Base-by-base conservation (phyloP, 2,329 filamentous ascomycete genomes). In the Pseudogymnoascus sp. region DNA sequence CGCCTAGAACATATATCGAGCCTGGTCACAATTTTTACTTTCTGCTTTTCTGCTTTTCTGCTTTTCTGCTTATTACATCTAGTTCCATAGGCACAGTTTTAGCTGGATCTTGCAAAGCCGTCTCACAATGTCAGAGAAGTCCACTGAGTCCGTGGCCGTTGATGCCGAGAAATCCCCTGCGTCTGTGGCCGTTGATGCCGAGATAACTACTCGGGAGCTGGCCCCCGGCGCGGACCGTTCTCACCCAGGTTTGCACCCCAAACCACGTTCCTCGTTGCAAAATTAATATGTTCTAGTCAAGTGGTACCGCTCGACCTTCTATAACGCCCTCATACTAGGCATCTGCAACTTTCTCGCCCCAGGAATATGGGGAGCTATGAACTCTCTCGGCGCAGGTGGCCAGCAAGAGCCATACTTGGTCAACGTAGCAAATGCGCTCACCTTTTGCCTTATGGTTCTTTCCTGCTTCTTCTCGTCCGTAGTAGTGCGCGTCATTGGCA, bases 331-430 rank as follows among this genome's bases (percentile, higher is more conserved):
- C 33, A 82, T 91, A 39, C 80, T 91, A 1, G 88, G 88, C 0
- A 73, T 90, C 8, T 89, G 85, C 74, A 89, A 88, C 69, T 83
- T 91, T 65, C 78, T 85, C 1, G 87, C 87, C 0, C 88, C 87
- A 0, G 88, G 88, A 0, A 87, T 90, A 64, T 90, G 87, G 87
- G 82, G 80, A 11, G 86, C 86, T 6, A 88, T 90, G 86, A 90
- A 90, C 75, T 85, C 82, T 0, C 80, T 91, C 0, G 88, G 88
- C 8, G 88, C 86, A 1, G 88, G 88, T 58, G 88, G 88, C 2
- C 79, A 83, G 30, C 79, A 85, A 66, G 79, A 80, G 7, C 88
- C 88, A 0, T 80, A 85, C 67, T 78, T 90, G 1, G 84, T 91
- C 59, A 90, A 70, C 36, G 80, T 84, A 0, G 87, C 86, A 12